phyloP scores from a whole-genome alignment of 2,329 filamentous ascomycete genomes.

The Hymenotorrendiella dingleyae region DNA sequence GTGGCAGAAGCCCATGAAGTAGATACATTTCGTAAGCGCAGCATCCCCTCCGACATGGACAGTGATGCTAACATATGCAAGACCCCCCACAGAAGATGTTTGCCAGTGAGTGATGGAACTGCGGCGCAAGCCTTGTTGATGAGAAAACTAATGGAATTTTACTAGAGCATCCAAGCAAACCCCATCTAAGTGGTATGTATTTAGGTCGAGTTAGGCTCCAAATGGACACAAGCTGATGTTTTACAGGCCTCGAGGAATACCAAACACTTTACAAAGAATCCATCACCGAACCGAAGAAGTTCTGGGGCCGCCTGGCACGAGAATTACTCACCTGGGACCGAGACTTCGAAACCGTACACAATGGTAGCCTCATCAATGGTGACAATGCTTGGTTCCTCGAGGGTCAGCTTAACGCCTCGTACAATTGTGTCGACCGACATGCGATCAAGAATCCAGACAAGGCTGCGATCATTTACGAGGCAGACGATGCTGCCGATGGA shows the following conservation, averaged over 20 bases:
- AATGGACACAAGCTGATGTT: not conserved
- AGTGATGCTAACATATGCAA: slow-evolving; percentile 30
- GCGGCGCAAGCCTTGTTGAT: not conserved
- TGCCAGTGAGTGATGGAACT: slow-evolving; percentile 47
- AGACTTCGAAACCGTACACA: slow-evolving; percentile 86
- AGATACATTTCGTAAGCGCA: slow-evolving; percentile 62
- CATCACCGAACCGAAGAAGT: slow-evolving; percentile 80
- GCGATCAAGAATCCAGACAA: slow-evolving; percentile 91
- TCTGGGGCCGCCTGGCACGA: slow-evolving; percentile 82
- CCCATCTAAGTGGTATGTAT: slow-evolving; percentile 53
- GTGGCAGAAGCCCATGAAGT: slow-evolving; percentile 72
- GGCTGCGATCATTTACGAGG: slow-evolving; percentile 97
- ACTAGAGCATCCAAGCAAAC: slow-evolving; percentile 63
- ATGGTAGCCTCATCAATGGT: slow-evolving; percentile 69
- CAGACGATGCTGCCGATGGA: slow-evolving; percentile 81
- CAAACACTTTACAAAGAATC: slow-evolving; percentile 71
- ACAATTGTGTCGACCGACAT: slow-evolving; percentile 96
- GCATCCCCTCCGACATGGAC: not conserved
- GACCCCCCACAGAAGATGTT: slow-evolving; percentile 63
- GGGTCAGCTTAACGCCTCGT: slow-evolving; percentile 88
- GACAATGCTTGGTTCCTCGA: slow-evolving; percentile 94
- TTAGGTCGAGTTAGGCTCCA: not conserved
- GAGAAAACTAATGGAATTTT: slow-evolving; percentile 1
- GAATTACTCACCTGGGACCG: slow-evolving; percentile 85
- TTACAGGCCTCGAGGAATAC: slow-evolving; percentile 59